Percentiles rank a stretch among this genome's conserved stretches.
phyloP scores from a whole-genome alignment of 345 rosid species.

The Acer campestre region DNA sequence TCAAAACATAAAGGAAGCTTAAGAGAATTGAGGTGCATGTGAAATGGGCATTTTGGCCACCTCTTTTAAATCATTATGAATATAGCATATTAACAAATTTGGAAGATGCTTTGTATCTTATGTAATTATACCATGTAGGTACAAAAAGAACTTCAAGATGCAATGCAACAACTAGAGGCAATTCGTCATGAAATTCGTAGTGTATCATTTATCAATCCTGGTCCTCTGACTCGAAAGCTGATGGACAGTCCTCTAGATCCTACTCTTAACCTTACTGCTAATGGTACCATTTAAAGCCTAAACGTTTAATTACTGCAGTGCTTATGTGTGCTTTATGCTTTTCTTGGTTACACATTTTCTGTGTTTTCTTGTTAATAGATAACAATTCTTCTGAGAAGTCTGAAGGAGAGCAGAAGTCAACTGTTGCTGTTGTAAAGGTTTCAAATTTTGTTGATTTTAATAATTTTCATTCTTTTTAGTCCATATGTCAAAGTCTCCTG shows the following conservation, averaged over 20 bases:
- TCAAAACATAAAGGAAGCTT: too few species aligned
- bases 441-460: conserved; percentile 9
- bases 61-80: too few species aligned
- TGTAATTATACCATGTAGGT: conserved; percentile 41
- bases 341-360: conserved; percentile 9
- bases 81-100: too few species aligned
- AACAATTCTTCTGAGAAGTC: conserved; percentile 20
- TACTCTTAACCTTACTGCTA: conserved; percentile 42
- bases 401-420: conserved; percentile 31
- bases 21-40: too few species aligned
- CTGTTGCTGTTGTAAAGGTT: conserved; percentile 48
- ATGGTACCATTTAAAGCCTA: background rate
- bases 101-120: too few species aligned
- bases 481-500: background rate
- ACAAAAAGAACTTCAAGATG: conserved; percentile 88
- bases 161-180: conserved; percentile 79
- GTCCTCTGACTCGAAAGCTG: conserved; percentile 72
- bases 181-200: conserved; percentile 80
- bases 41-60: too few species aligned
- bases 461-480: background rate
- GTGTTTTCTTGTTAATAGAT: conserved; percentile 27
- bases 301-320: background rate
- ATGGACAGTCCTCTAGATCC: conserved; percentile 44
- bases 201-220: conserved; percentile 65
- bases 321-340: conserved; percentile 3